Conservation (phyloP, 768 basidiomycete species). For the Sistotremastrum niveocremeum region DNA sequence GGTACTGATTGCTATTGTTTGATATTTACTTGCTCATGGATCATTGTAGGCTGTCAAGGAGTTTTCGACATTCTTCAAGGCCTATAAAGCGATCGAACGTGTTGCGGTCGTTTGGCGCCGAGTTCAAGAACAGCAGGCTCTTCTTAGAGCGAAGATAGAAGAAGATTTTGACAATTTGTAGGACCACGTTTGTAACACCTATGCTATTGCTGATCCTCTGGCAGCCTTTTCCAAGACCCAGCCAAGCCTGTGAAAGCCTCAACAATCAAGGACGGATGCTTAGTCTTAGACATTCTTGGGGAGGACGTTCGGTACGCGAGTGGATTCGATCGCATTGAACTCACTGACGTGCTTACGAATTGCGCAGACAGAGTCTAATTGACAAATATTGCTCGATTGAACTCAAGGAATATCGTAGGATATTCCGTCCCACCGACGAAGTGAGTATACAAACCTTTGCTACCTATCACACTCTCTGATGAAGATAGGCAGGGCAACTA, state of each 20-base stretch:
- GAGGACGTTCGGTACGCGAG: constrained; percentile 49
- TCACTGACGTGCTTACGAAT: constrained; percentile 12
- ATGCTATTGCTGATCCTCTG: not conserved
- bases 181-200: constrained; percentile 17
- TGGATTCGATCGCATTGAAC: not conserved
- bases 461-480: not conserved
- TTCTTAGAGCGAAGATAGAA: constrained; percentile 68
- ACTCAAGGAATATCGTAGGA: constrained; percentile 89
- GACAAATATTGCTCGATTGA: constrained; percentile 85
- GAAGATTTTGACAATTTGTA: constrained; percentile 88
- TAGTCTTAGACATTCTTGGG: constrained; percentile 83
- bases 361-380: constrained; percentile 38
- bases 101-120: constrained; percentile 69
- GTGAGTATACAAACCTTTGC: constrained; percentile 16
- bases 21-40: constrained; percentile 1
- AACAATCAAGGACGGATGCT: constrained; percentile 68
- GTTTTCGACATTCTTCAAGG: constrained; percentile 66
- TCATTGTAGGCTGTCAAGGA: constrained; percentile 68
- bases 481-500: constrained; percentile 58
- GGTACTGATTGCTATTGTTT: not conserved
- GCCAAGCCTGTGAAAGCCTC: constrained; percentile 47
- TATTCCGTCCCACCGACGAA: constrained; percentile 87
- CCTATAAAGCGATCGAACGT: constrained; percentile 60
- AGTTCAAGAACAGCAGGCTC: constrained; percentile 72
- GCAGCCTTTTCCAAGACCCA: constrained; percentile 70